phyloP scores from a whole-genome alignment of 2,329 filamentous ascomycete species.

The Neonectria sp. region DNA sequence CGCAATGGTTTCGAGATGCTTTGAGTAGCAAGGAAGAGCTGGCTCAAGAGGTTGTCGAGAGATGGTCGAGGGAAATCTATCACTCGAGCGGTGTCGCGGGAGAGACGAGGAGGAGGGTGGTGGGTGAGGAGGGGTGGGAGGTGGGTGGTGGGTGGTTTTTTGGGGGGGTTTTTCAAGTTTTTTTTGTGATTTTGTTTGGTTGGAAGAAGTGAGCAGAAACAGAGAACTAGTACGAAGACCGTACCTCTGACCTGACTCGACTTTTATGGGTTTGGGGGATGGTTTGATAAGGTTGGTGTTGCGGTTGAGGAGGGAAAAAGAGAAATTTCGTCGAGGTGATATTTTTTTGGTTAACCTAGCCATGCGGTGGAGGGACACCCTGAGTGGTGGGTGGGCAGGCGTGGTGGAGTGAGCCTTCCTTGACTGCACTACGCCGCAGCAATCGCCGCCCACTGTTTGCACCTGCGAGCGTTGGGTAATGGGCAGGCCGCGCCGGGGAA shows the following conservation, averaged over 20 bases:
- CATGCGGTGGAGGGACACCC: constrained; percentile 41
- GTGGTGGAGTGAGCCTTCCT: constrained; percentile 39
- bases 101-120: constrained; percentile 47
- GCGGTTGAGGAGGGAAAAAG: constrained; percentile 60
- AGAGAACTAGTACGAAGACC: constrained; percentile 72
- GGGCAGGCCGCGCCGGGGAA: constrained; percentile 18
- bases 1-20: constrained; percentile 39
- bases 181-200: constrained; percentile 71
- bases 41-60: constrained; percentile 41
- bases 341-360: constrained; percentile 54
- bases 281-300: constrained; percentile 66
- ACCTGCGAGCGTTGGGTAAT: constrained; percentile 12
- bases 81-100: constrained; percentile 50
- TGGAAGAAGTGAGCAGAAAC: constrained; percentile 70
- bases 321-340: constrained; percentile 56
- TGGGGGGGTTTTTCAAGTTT: constrained; percentile 72
- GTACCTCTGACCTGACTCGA: constrained; percentile 70
- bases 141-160: constrained; percentile 67
- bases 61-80: constrained; percentile 38
- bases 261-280: constrained; percentile 60
- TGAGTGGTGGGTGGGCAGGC: constrained; percentile 31
- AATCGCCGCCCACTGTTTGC: constrained; percentile 22
- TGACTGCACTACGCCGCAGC: constrained; percentile 16
- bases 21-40: constrained; percentile 43
- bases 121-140: constrained; percentile 38